phyloP scores from a whole-genome alignment of 1,284 basidiomycete genomes.

The Heterobasidion parviporum region DNA sequence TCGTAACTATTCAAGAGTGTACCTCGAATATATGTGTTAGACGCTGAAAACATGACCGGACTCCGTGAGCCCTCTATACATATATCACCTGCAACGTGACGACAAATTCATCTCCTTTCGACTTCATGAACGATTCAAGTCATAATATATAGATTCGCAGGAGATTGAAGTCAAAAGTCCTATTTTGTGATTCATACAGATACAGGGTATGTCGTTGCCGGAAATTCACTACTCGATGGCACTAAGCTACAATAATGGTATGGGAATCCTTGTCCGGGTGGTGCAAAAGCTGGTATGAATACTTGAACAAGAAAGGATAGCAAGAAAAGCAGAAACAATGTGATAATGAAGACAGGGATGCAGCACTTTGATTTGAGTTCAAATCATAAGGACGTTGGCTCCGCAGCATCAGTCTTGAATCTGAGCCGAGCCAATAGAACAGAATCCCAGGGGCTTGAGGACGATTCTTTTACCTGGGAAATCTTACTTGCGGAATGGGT shows the following conservation, averaged over 20 bases:
- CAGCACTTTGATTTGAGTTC: not conserved
- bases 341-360: too few relatives aligned
- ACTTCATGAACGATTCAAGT: too few relatives aligned
- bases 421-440: slow-evolving; percentile 44
- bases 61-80: too few relatives aligned
- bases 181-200: too few relatives aligned
- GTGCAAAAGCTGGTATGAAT: not conserved
- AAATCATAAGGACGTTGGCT: slow-evolving; percentile 40
- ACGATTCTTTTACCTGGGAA: slow-evolving; percentile 23
- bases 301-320: not conserved
- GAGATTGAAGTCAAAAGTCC: too few relatives aligned
- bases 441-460: slow-evolving; percentile 27
- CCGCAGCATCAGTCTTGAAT: slow-evolving; percentile 46
- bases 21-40: too few relatives aligned
- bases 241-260: not conserved
- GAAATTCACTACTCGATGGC: not conserved
- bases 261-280: not conserved
- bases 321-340: not conserved
- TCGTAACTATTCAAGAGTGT: too few relatives aligned
- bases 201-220: not conserved
- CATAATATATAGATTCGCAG: too few relatives aligned
- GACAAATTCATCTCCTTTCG: too few relatives aligned
- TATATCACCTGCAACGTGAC: too few relatives aligned
- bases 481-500: slow-evolving; percentile 41
- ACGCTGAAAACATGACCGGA: too few relatives aligned